Evolutionary conservation across 129 eudicot species (phyloP), one percentile per base, ranked within the genome.

Genomic region (Smallanthus sonchifolius): DNA sequence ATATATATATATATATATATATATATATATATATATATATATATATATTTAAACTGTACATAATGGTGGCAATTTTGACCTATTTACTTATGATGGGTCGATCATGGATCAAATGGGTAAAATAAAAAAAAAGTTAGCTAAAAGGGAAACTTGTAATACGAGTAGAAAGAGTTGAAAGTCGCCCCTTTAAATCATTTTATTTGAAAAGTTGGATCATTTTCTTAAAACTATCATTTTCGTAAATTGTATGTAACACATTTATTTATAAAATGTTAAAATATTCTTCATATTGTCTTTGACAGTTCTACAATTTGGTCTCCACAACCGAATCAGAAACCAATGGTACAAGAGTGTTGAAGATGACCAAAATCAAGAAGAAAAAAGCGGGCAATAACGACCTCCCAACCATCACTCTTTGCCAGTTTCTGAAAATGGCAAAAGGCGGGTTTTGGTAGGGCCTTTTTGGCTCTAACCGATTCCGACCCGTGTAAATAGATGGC

Each of bases 351-450:
- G 49, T 63, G 20, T 60, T 84, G 83, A 94, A 94, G 80, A 75
- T 79, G 81, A 94, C 96, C 8, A 86, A 77, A 81, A 88, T 94
- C 68, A 88, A 68, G 84, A 94, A 90, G 88, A 92, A 92, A 75
- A 85, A 81, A 72, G 64, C 78, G 1, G 74, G 78, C n/a, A 80
- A 72, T n/a, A 63, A 36, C 8, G 84, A 88, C 54, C 85, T 91
- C 36, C 97, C 93, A 28, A 83, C 79, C 73, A 85, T 90, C 64
- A 88, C 93, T 0, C 97, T 94, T 10, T 84, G 96, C 88, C 86
- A 86, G 64, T 94, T 94, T 71, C 81, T 94, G 66, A 90, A 82
- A 72, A 90, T 88, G 98, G 86, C 98, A 2, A 94, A 88, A 80
- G 92, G 80, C 52, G 97, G 98, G 69, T 81, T 83, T 65, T 90